phyloP scores from a whole-genome alignment of 2,329 filamentous ascomycete species.

The Stagonosporopsis rhizophila region DNA sequence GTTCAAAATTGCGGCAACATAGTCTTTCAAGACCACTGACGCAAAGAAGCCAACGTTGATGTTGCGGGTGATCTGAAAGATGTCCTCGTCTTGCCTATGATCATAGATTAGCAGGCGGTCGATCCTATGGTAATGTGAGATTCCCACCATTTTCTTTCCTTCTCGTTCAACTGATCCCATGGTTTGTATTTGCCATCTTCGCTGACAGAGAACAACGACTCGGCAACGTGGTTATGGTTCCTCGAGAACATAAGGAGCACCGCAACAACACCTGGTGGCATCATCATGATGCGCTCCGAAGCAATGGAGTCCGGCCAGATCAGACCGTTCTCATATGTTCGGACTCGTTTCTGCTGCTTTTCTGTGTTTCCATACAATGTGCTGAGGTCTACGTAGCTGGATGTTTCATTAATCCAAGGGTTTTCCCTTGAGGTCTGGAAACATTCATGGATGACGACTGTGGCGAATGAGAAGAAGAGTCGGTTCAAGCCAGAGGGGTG shows the following conservation, averaged over 20 bases:
- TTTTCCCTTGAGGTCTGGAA: slow-evolving; percentile 70
- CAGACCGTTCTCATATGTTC: slow-evolving; percentile 69
- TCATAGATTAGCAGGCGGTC: slow-evolving; percentile 42
- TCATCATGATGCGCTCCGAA: slow-evolving; percentile 68
- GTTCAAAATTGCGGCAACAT: slow-evolving; percentile 79
- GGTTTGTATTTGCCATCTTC: slow-evolving; percentile 78
- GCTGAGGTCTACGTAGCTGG: slow-evolving; percentile 75
- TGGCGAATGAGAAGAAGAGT: slow-evolving; percentile 74
- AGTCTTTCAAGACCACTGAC: slow-evolving; percentile 76
- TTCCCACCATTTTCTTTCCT: slow-evolving; percentile 48
- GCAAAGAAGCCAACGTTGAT: slow-evolving; percentile 60
- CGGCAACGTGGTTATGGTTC: slow-evolving; percentile 85
- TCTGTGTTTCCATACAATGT: slow-evolving; percentile 74
- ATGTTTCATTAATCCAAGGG: slow-evolving; percentile 68
- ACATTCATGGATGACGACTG: slow-evolving; percentile 67
- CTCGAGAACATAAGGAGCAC: slow-evolving; percentile 70
- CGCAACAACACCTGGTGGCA: slow-evolving; percentile 71
- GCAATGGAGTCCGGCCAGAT: slow-evolving; percentile 74
- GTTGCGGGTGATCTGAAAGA: slow-evolving; percentile 64
- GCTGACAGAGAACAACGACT: slow-evolving; percentile 80
- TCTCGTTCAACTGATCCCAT: slow-evolving; percentile 65
- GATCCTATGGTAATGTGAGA: slow-evolving; percentile 35
- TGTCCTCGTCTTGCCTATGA: slow-evolving; percentile 36
- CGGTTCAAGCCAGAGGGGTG: slow-evolving; percentile 76
- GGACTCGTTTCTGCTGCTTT: slow-evolving; percentile 68